Percentiles rank a stretch among this genome's conserved stretches.
These are phyloP conservation scores for Parachaetomium inaequale DNA, from an alignment of 495 filamentous ascomycete genomes.

Conservation along the genomic window DNA sequence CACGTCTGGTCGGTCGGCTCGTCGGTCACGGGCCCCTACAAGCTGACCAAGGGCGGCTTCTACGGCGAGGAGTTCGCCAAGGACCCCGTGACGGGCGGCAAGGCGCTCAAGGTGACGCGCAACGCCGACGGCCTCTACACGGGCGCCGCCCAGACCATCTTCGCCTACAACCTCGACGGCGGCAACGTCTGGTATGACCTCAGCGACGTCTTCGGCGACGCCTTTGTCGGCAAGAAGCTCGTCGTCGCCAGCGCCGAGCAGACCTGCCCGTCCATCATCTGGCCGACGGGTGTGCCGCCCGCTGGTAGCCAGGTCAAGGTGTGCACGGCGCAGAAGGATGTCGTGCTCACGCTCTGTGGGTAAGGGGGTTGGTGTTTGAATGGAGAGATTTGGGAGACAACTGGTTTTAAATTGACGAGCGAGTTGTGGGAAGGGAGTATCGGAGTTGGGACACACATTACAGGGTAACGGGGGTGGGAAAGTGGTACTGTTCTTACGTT, in stretches of 20 bases:
- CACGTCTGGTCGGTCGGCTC: conserved; percentile 57
- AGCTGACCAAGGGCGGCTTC: conserved; percentile 35
- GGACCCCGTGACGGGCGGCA: conserved; percentile 52
- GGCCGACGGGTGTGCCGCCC: conserved; percentile 47
- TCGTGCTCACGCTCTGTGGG: conserved; percentile 31
- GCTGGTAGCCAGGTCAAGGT: conserved; percentile 52
- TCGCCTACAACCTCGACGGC: conserved; percentile 52
- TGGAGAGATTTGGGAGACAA: neutral
- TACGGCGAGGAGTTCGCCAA: conserved; percentile 45
- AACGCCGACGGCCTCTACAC: conserved; percentile 50
- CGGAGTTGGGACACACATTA: too few species aligned
- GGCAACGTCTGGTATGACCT: conserved; percentile 54
- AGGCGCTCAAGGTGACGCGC: conserved; percentile 54
- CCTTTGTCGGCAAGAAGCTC: conserved; percentile 49
- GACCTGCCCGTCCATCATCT: conserved; percentile 47
- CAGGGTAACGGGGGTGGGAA: too few species aligned
- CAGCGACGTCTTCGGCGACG: conserved; percentile 53
- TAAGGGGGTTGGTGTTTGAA: neutral
- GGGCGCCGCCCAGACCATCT: conserved; percentile 51
- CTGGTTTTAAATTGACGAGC: too few species aligned
- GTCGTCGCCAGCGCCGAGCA: conserved; percentile 38
- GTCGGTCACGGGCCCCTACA: conserved; percentile 40
- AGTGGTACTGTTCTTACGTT: too few species aligned
- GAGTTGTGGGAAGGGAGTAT: too few species aligned
- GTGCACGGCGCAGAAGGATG: conserved; percentile 38